Conservation (phyloP, 768 basidiomycete species). For the Lenzites betulinus region DNA sequence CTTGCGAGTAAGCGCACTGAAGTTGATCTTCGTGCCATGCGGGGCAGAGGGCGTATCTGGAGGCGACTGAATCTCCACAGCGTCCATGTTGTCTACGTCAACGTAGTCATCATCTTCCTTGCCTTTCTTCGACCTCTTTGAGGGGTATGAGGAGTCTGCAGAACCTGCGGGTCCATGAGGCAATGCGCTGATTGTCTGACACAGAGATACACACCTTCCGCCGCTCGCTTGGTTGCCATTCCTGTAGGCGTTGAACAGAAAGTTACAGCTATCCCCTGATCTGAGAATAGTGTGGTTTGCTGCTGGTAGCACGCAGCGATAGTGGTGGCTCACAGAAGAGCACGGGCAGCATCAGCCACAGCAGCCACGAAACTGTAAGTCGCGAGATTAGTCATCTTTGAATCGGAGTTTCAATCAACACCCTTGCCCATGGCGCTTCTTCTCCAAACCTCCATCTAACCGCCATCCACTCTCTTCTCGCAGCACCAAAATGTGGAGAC, state of each 20-base stretch:
- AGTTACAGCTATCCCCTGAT: no score
- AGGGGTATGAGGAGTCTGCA: conserved; percentile 30
- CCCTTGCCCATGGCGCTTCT: conserved; percentile 14
- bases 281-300: no score
- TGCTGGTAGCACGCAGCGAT: neutral
- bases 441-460: conserved; percentile 13
- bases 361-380: neutral
- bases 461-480: neutral
- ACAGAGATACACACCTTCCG: conserved; percentile 30
- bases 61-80: conserved; percentile 31
- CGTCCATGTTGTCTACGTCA: conserved; percentile 55
- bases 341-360: neutral
- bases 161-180: conserved; percentile 16
- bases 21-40: conserved; percentile 79
- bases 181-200: neutral
- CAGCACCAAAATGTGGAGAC: conserved; percentile 71
- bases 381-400: conserved; percentile 24
- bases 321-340: neutral
- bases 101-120: conserved; percentile 59
- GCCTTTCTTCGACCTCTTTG: conserved; percentile 45
- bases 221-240: conserved; percentile 30
- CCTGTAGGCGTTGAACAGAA: no score
- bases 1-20: conserved; percentile 81
- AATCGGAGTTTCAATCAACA: conserved; percentile 19
- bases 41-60: conserved; percentile 53